These are phyloP conservation scores for Niveomyces coronatus DNA, from an alignment of 2,329 filamentous ascomycete genomes.

Conservation along the genomic window DNA sequence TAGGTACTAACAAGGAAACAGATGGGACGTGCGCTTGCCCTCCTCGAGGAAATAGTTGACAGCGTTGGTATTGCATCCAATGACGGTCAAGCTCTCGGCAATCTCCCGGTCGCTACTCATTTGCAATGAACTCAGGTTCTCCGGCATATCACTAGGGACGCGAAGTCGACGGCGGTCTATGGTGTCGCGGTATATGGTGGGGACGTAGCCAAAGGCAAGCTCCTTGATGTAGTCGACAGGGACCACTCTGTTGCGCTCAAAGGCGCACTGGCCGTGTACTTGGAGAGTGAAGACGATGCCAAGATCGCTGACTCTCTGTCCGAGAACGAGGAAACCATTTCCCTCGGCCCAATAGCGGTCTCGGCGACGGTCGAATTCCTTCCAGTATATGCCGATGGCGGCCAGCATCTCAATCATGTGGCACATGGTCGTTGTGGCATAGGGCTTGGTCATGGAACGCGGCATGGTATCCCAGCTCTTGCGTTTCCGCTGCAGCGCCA, in stretches of 20 bases:
- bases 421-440: conserved; percentile 44
- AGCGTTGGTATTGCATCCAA: conserved; percentile 44
- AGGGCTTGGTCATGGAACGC: conserved; percentile 33
- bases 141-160: conserved; percentile 29
- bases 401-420: conserved; percentile 45
- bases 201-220: conserved; percentile 44
- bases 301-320: conserved; percentile 35
- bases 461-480: conserved; percentile 45
- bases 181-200: conserved; percentile 39
- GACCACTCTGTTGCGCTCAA: conserved; percentile 40
- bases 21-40: conserved; percentile 31
- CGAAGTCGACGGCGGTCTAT: conserved; percentile 29
- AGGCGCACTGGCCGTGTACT: conserved; percentile 37
- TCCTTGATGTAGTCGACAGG: conserved; percentile 44
- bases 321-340: conserved; percentile 42
- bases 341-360: conserved; percentile 45
- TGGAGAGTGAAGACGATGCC: conserved; percentile 46
- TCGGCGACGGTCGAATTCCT: conserved; percentile 41
- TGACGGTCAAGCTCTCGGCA: conserved; percentile 38
- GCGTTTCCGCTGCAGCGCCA: conserved; percentile 36
- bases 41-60: conserved; percentile 32
- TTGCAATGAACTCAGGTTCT: conserved; percentile 33
- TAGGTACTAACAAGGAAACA: conserved; percentile 36
- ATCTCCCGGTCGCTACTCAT: conserved; percentile 41
- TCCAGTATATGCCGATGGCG: conserved; percentile 47